Conservation (phyloP, 2,329 filamentous ascomycete species). For the Nigrospora sphaerica region DNA sequence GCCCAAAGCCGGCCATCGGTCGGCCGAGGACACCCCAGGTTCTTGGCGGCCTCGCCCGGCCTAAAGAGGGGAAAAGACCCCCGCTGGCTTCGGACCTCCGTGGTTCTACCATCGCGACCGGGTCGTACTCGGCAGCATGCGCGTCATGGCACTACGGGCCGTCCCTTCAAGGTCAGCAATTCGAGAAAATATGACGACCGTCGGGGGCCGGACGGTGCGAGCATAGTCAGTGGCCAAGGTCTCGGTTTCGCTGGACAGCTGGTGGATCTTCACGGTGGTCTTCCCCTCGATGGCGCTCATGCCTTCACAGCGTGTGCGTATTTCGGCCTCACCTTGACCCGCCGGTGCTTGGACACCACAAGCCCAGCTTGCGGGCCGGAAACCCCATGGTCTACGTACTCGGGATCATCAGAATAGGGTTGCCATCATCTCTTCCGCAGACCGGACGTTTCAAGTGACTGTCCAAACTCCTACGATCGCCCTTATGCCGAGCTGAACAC, state of each 20-base stretch:
- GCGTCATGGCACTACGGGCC: too few relatives aligned
- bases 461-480: conserved; percentile 21
- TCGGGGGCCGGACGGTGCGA: too few relatives aligned
- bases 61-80: too few relatives aligned
- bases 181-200: too few relatives aligned
- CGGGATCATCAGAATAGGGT: conserved; percentile 28
- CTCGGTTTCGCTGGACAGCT: conserved; percentile 8
- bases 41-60: too few relatives aligned
- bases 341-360: conserved; percentile 21
- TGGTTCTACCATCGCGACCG: too few relatives aligned
- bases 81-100: too few relatives aligned
- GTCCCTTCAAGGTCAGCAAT: too few relatives aligned
- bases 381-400: conserved; percentile 31
- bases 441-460: conserved; percentile 31
- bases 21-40: too few relatives aligned
- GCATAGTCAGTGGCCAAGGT: too few relatives aligned
- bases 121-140: too few relatives aligned
- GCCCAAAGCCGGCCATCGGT: too few relatives aligned
- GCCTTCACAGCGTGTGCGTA: conserved; percentile 34
- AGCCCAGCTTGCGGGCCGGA: conserved; percentile 34
- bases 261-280: conserved; percentile 27
- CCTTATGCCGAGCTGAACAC: conserved; percentile 20
- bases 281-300: conserved; percentile 27
- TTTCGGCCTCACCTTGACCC: conserved; percentile 35
- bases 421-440: conserved; percentile 26